Evolutionary conservation across 2,329 filamentous ascomycete species (phyloP), one percentile per base, ranked within the genome.

Genomic region (Albophoma yamanashiensis): DNA sequence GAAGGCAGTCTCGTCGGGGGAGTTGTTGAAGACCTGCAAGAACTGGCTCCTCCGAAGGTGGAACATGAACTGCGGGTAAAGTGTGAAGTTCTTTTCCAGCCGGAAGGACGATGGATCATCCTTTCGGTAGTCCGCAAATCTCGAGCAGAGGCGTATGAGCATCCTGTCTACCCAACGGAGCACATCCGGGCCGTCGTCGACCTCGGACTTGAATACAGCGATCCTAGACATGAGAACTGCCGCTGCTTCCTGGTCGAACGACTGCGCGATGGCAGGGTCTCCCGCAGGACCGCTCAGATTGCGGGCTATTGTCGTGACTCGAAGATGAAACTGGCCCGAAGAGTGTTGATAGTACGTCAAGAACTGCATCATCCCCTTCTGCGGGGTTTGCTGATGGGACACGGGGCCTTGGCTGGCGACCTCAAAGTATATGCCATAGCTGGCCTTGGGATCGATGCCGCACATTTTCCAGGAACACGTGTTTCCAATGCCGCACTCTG

Each of bases 401-500:
- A 92, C 89, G 9, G 92, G 92, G 42, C 91, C 92, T 76, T 97
- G 94, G 67, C 89, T 91, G 55, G 94, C 93, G 71, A 99, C 95
- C 74, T 99, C 94, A 68, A 97, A 99, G 77, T 97, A 99, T 64
- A 99, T 84, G 62, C 92, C 94, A 69, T 97, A 97, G 69, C 92
- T 97, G 39, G 94, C 87, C 59, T 87, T 89, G 14, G 94, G 94
- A 68, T 97, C 92, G 66, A 99, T 97, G 66, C 92, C 92, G 69
- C 94, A 97, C 93, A 99, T 97, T 78, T 99, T 99, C 94, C 94
- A 99, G 3, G 92, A 93, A 75, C 93, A 97, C 0, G 94, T 99
- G 72, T 97, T 97, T 65, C 94, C 94, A 67, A 99, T 97, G 69
- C 94, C 94, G 68, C 93, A 97, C 73, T 99, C 94, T 0, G 94